These are phyloP conservation scores for Saccharomycopsis fibuligera DNA, from an alignment of 805 yeast genomes.

Conservation along the genomic window DNA sequence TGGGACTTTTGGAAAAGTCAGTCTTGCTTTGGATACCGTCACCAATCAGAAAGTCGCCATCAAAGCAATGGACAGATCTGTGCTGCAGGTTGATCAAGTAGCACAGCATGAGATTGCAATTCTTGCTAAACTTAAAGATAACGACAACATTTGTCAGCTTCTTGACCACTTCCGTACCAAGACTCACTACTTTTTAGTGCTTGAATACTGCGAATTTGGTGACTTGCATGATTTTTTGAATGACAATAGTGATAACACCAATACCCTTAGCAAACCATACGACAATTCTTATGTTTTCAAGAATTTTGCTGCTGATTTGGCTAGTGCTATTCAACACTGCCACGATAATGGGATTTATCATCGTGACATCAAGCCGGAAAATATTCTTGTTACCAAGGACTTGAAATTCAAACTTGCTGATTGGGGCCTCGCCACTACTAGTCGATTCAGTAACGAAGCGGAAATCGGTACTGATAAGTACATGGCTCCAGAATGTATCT, in stretches of 20 bases:
- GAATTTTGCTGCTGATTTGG: constrained; percentile 43
- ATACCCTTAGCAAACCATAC: no score
- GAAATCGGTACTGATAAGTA: constrained; percentile 77
- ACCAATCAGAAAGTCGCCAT: constrained; percentile 40
- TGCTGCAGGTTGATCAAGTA: constrained; percentile 32
- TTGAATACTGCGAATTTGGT: constrained; percentile 63
- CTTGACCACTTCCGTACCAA: constrained; percentile 51
- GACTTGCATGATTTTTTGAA: constrained; percentile 54
- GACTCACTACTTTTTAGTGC: constrained; percentile 45
- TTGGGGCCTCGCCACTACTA: constrained; percentile 60
- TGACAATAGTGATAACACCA: constrained; percentile 22
- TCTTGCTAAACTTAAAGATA: constrained; percentile 25
- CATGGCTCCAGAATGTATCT: constrained; percentile 86
- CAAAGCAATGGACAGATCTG: constrained; percentile 44
- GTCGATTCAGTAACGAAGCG: constrained; percentile 28
- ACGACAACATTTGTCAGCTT: constrained; percentile 47
- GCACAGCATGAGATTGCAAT: constrained; percentile 50
- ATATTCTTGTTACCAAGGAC: constrained; percentile 45
- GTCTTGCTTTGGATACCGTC: constrained; percentile 40
- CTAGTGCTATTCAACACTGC: constrained; percentile 44
- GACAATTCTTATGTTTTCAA: constrained; percentile 28
- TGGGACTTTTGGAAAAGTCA: constrained; percentile 59
- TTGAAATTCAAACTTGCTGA: constrained; percentile 61
- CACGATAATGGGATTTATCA: constrained; percentile 59
- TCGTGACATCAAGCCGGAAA: constrained; percentile 72